Base-by-base conservation (phyloP, 352 stramenopile genomes). In the Blastocystis sp. region DNA sequence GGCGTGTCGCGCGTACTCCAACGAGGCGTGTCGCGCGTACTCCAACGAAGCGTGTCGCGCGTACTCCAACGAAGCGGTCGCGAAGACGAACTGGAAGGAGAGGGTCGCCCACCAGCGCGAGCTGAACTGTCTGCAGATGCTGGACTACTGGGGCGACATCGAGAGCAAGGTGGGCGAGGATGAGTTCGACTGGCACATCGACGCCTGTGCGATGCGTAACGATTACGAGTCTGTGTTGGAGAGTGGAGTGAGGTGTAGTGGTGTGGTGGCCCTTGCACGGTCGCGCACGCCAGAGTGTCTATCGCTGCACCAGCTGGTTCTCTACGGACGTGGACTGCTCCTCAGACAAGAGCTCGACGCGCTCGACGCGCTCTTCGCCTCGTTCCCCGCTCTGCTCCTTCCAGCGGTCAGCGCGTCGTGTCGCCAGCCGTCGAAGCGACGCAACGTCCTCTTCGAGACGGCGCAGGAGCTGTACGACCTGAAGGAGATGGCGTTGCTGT, bases 381-480 rank as follows among this genome's bases (percentile, higher is more conserved):
- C 45, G 6, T 16, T 55, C 16, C 45, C 45, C 45, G 9, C 45
- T 55, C 45, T 55, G 6, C 16, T 55, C 45, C 45, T 55, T 16
- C n/a, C n/a, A n/a, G 16, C 45, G 45, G 6, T 19, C 6, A 6
- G 9, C 6, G 45, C 45, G 45, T 16, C 6, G 6, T 19, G 9
- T 6, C 24, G 16, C 1, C n/a, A 50, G 45, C 13, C 66, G 45
- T 51, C 66, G 45, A 29, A 35, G n/a, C 66, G 55, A 9, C 66
- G 66, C 26, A 12, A 21, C 24, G 6, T n/a, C 3, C 37, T 77
- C 29, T 55, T 29, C 29, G 2, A 16, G 24, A 16, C n/a, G n/a
- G 66, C 50, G 33, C 26, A 33, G 16, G 66, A 77, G 29, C 50
- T 59, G n/a, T 35, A 55, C 4, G 66, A 77, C n/a, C 29, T 77